phyloP scores from a whole-genome alignment of 129 eudicot genomes.

The Escallonia rubra region DNA sequence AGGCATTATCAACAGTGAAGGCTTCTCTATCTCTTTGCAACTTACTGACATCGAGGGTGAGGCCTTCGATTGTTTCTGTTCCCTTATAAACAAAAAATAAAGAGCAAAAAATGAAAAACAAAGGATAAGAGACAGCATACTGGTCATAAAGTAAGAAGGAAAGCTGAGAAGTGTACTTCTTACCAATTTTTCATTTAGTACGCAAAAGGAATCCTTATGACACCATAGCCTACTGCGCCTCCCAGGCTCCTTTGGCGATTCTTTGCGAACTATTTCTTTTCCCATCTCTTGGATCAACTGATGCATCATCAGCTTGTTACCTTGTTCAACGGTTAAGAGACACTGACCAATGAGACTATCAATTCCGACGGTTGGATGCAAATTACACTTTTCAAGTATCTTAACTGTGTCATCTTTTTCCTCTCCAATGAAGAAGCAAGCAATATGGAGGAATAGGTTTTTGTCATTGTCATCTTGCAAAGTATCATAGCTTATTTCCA shows the following conservation, averaged over 20 bases:
- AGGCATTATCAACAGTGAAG: neutral
- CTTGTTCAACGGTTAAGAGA: neutral
- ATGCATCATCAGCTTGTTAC: constrained; percentile 1
- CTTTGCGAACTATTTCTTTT: neutral
- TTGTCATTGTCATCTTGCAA: constrained; percentile 3
- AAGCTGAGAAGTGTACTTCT: neutral
- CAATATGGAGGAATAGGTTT: neutral
- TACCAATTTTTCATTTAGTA: neutral
- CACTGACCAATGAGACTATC: neutral
- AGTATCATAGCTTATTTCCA: neutral
- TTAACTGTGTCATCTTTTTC: neutral
- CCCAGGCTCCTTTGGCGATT: neutral
- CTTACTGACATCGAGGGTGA: neutral
- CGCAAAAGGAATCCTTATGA: neutral
- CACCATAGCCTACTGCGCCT: constrained; percentile 3
- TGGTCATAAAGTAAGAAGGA: too few relatives aligned
- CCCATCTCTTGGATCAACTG: neutral
- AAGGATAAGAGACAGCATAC: neutral
- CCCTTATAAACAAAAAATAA: too few relatives aligned
- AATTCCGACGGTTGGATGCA: neutral
- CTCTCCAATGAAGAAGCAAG: neutral
- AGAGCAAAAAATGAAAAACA: too few relatives aligned
- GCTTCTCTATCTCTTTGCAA: neutral
- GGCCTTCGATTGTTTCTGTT: neutral
- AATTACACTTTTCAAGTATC: neutral